Evolutionary conservation across 1,284 basidiomycete species (phyloP).

Genomic region (Rhodotorula sp.): DNA sequence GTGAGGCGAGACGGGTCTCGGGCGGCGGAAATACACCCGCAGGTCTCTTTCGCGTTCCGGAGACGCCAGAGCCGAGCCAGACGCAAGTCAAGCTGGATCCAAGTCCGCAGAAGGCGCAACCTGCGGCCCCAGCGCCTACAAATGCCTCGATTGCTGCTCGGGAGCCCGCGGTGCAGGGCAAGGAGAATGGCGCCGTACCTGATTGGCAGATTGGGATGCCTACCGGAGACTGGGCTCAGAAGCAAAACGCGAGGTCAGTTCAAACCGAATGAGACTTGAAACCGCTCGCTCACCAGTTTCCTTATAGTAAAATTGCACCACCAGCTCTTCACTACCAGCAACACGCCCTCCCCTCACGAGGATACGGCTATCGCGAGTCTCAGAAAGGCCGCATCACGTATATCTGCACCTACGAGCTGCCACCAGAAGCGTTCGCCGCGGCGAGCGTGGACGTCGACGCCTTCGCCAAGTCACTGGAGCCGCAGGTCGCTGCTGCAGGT

Average conservation of each 20-base stretch:
- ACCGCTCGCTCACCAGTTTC: no score
- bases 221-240: no score
- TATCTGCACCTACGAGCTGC: not conserved
- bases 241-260: no score
- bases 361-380: not conserved
- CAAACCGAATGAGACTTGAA: no score
- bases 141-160: not conserved
- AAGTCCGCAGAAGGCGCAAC: not conserved
- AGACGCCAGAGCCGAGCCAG: conserved; percentile 13
- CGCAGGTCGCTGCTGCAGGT: no score
- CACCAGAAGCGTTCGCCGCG: not conserved
- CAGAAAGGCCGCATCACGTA: not conserved
- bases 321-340: no score
- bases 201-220: no score
- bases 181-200: not conserved
- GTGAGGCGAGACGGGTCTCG: not conserved
- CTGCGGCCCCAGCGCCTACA: not conserved
- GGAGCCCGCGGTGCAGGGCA: not conserved
- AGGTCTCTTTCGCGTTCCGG: conserved; percentile 13
- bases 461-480: no score
- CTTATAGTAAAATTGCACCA: no score
- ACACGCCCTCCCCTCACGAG: no score
- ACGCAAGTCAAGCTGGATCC: conserved; percentile 1
- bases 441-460: no score
- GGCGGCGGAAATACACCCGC: not conserved